phyloP scores from a whole-genome alignment of 2,329 filamentous ascomycete species.

The Hymenoscyphus fraxineus region DNA sequence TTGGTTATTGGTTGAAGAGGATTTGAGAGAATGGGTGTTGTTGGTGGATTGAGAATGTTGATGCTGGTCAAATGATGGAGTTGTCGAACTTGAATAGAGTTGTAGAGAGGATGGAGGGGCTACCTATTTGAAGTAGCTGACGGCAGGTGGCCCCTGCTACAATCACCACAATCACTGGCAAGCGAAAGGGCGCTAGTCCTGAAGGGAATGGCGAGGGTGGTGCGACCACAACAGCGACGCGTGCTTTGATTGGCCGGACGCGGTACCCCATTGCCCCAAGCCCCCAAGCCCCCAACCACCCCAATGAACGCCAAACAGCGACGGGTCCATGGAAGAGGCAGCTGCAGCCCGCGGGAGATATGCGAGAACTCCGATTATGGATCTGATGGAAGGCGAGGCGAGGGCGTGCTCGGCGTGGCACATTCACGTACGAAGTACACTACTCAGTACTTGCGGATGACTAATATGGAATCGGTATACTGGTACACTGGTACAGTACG shows the following conservation, averaged over 20 bases:
- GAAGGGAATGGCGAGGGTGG: conserved; percentile 7
- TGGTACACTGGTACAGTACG: too few species aligned
- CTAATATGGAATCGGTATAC: too few species aligned
- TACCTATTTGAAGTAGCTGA: conserved; percentile 23
- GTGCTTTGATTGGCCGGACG: conserved; percentile 15
- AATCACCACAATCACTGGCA: conserved; percentile 25
- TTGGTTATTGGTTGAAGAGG: conserved; percentile 28
- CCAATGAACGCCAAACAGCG: not conserved
- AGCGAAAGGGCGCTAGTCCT: conserved; percentile 20
- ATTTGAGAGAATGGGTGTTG: conserved; percentile 15
- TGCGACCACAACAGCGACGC: conserved; percentile 18
- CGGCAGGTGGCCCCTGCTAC: not conserved
- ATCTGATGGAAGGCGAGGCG: not conserved
- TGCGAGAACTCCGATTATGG: not conserved
- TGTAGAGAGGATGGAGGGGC: conserved; percentile 17
- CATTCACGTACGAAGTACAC: not conserved
- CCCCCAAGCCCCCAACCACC: not conserved
- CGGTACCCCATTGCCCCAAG: not conserved
- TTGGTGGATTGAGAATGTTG: conserved; percentile 12
- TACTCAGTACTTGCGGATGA: too few species aligned
- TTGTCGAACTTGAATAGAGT: conserved; percentile 16
- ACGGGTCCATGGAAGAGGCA: not conserved
- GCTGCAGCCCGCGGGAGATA: not conserved
- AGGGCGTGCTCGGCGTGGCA: too few species aligned
- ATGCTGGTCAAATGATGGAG: conserved; percentile 16